Conservation (phyloP, 176 grass and related monocot genomes). For the Carex kokanica region DNA sequence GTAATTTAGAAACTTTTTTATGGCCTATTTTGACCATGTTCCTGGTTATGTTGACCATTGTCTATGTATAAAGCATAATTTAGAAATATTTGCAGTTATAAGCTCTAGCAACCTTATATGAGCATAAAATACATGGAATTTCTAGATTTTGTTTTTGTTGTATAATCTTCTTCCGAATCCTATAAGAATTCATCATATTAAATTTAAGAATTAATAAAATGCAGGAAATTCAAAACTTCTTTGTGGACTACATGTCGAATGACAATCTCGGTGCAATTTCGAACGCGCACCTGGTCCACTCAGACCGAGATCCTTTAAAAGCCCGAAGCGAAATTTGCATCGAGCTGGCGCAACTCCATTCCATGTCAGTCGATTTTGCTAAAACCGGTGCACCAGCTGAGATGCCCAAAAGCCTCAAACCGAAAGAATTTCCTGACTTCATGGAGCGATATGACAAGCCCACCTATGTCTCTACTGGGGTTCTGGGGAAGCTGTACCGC, state of each 20-base stretch:
- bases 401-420: conserved; percentile 58
- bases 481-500: conserved; percentile 65
- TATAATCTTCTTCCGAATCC: not conserved
- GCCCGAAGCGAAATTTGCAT: conserved; percentile 66
- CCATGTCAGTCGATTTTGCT: conserved; percentile 90
- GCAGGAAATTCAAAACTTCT: conserved; percentile 94
- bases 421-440: conserved; percentile 78
- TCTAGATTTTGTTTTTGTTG: not conserved
- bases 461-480: conserved; percentile 51
- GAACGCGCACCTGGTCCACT: conserved; percentile 71
- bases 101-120: not conserved
- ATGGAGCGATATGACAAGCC: conserved; percentile 74
- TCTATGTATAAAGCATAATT: not conserved
- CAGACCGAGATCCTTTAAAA: conserved; percentile 64
- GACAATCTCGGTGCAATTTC: conserved; percentile 70
- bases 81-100: too few species aligned
- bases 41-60: not conserved
- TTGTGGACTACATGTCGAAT: conserved; percentile 88
- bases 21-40: not conserved
- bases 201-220: conserved; percentile 30
- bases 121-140: not conserved
- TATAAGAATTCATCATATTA: not conserved
- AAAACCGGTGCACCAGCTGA: conserved; percentile 79
- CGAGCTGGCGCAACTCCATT: conserved; percentile 71
- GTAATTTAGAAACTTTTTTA: not conserved